Evolutionary conservation across 2,329 filamentous ascomycete genomes (phyloP), one percentile per base, ranked within the genome.

Genomic region (Trichoderma endophyticum): DNA sequence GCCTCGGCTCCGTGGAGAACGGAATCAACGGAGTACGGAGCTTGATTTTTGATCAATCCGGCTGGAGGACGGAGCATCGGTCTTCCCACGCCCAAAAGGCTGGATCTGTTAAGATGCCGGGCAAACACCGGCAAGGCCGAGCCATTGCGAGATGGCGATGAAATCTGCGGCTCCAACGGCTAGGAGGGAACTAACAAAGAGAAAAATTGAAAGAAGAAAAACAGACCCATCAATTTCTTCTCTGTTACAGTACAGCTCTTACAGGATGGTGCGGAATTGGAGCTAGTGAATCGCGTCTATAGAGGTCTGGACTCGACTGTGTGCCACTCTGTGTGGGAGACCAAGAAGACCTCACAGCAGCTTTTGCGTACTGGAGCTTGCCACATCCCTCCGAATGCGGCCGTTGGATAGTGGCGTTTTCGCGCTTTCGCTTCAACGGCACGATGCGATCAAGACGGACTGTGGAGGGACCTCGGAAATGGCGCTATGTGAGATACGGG

Each of bases 381-480:
- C 56, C 57, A 70, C 56, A 34, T 6, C 28, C 6, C 66, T 70
- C 66, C 66, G 66, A 70, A 54, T 36, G 57, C 66, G 66, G 66
- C 56, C 64, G 32, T 67, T 32, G 56, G 15, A 18, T 32, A 54
- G 56, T 62, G 56, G 56, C 57, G 21, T 70, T 21, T 60, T 60
- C 66, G 66, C 57, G 56, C 39, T 62, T 61, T 70, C 66, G 66
- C 66, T 62, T 70, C 57, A 28, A 62, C 30, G 21, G 66, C 28
- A 60, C 11, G 39, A 54, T 61, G 39, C 56, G 57, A 51, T n/a
- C 11, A 34, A 26, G 14, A 11, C 14, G 54, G 21, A 69, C 66
- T 69, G 66, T 69, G 59, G 34, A 69, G 66, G 36, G 51, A 69
- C 66, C 36, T 60, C 56, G 65, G 14, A 18, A 28, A n/a, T 18